These are phyloP conservation scores for Pyronema omphalodes DNA, from an alignment of 495 filamentous ascomycete species.

Conservation along the genomic window DNA sequence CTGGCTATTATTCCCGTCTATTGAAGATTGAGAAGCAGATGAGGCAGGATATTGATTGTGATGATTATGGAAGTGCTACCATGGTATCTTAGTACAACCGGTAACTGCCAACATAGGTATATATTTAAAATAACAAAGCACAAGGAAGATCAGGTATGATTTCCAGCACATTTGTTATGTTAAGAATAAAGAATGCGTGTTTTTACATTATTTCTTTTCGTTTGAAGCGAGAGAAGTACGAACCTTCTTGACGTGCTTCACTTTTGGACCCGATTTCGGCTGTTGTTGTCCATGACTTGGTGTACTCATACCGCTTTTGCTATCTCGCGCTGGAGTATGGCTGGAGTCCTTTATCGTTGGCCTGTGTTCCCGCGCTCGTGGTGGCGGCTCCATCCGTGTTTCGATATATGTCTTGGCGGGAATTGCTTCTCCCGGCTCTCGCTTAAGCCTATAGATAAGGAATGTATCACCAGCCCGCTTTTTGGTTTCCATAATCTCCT, in stretches of 20 bases:
- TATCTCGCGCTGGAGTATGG: conserved; percentile 10
- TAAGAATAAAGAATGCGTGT: background rate
- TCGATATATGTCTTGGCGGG: conserved; percentile 8
- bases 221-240: conserved; percentile 14
- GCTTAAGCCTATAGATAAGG: conserved; percentile 16
- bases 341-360: conserved; percentile 12
- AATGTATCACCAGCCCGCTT: conserved; percentile 22
- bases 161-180: too few species aligned
- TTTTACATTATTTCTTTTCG: conserved; percentile 3
- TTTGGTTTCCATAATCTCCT: conserved; percentile 18
- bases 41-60: background rate
- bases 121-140: too few species aligned
- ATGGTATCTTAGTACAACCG: background rate
- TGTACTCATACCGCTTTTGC: conserved; percentile 5
- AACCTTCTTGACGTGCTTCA: conserved; percentile 25
- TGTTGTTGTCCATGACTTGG: conserved; percentile 1
- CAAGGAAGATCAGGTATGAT: too few species aligned
- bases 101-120: background rate
- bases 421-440: conserved; percentile 13
- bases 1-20: too few species aligned
- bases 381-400: conserved; percentile 4
- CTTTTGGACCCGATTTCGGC: conserved; percentile 13
- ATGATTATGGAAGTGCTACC: conserved; percentile 2
- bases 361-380: conserved; percentile 10
- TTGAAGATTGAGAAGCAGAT: background rate